These are phyloP conservation scores for Coemansia sp. DNA, from an alignment of 371 early-diverging fungal species.

Conservation along the genomic window DNA sequence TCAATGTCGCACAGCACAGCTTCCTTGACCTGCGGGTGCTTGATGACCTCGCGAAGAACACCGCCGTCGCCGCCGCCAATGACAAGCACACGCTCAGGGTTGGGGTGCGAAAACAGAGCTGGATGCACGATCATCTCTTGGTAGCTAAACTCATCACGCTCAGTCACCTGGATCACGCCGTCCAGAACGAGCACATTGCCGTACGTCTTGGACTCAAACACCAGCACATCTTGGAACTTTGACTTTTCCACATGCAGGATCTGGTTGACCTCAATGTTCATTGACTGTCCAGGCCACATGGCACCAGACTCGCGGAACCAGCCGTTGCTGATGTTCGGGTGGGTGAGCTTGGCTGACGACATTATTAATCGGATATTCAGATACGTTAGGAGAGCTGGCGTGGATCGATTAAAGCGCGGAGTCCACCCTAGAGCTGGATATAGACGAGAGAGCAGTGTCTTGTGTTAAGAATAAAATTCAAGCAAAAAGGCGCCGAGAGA, in stretches of 20 bases:
- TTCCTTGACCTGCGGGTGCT: slow-evolving; percentile 88
- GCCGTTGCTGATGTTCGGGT: slow-evolving; percentile 87
- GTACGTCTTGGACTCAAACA: slow-evolving; percentile 89
- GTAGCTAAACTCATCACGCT: slow-evolving; percentile 97
- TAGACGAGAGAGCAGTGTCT: not conserved
- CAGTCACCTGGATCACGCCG: slow-evolving; percentile 95
- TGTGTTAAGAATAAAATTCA: not conserved
- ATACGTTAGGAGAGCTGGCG: not conserved
- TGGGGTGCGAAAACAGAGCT: slow-evolving; percentile 91
- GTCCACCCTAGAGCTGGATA: slow-evolving; percentile 3
- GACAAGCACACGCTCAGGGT: slow-evolving; percentile 93
- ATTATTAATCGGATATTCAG: slow-evolving; percentile 6
- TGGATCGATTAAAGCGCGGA: slow-evolving; percentile 4
- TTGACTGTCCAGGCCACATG: slow-evolving; percentile 98
- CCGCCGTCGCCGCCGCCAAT: slow-evolving; percentile 99
- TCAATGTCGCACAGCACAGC: slow-evolving; percentile 95
- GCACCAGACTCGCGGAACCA: slow-evolving; percentile 94
- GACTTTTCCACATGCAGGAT: slow-evolving; percentile 92
- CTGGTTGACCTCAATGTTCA: slow-evolving; percentile 91
- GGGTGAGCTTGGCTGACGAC: slow-evolving; percentile 58
- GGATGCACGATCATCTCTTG: slow-evolving; percentile 98
- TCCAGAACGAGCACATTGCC: slow-evolving; percentile 96
- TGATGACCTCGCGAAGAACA: slow-evolving; percentile 94
- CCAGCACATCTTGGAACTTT: slow-evolving; percentile 93
- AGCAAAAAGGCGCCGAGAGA: not conserved